These are phyloP conservation scores for Pseudopithomyces chartarum DNA, from an alignment of 2,329 filamentous ascomycete species.

Conservation along the genomic window DNA sequence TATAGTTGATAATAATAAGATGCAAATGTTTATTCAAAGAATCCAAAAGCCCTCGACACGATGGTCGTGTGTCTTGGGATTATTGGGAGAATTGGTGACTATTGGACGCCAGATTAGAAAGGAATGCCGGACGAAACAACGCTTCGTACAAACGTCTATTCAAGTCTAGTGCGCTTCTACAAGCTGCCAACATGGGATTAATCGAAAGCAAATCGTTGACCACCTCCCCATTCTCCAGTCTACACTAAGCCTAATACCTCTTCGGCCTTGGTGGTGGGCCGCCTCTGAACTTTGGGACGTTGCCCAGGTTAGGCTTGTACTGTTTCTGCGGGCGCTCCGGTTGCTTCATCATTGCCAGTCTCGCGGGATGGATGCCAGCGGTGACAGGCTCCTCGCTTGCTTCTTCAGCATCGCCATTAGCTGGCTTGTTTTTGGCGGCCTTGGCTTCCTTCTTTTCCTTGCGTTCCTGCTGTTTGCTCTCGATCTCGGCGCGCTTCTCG, in stretches of 20 bases:
- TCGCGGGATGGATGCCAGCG: slow-evolving; percentile 43
- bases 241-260: not conserved
- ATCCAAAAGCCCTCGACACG: no score
- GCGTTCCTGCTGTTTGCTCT: slow-evolving; percentile 45
- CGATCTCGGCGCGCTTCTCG: slow-evolving; percentile 51
- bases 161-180: not conserved
- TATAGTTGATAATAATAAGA: no score
- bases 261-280: not conserved
- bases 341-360: slow-evolving; percentile 43
- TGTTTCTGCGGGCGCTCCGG: slow-evolving; percentile 2
- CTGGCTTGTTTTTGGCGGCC: slow-evolving; percentile 20
- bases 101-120: no score
- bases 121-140: no score
- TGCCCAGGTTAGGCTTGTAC: slow-evolving; percentile 1
- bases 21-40: no score
- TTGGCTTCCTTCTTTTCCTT: slow-evolving; percentile 46
- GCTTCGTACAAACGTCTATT: not conserved
- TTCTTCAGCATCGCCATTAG: slow-evolving; percentile 13
- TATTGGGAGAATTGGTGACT: no score
- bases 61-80: no score
- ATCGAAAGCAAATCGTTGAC: not conserved
- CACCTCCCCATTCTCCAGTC: not conserved
- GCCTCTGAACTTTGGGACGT: slow-evolving; percentile 1
- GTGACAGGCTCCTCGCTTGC: slow-evolving; percentile 21
- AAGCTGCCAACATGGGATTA: not conserved